Base-by-base conservation (phyloP, 2,329 filamentous ascomycete species). In the Aspergillus flavus region DNA sequence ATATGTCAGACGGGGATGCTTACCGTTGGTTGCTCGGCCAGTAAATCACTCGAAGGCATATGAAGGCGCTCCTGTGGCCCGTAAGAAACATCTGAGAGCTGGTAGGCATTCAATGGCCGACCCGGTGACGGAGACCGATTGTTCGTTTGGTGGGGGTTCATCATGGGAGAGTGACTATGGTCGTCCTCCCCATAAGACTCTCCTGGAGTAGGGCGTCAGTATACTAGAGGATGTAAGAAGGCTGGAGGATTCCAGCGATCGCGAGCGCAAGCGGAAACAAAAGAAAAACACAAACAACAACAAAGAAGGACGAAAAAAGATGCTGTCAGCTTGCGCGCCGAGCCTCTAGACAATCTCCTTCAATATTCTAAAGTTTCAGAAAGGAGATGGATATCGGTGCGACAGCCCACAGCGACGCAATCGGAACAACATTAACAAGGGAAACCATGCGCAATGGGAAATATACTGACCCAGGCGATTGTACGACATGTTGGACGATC, bases 11-110 rank as follows among this genome's bases (percentile, higher is more conserved):
- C n/a, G 11, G 19, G 14, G 36, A 52, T 60, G 28, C 90, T 83
- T 79, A 94, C 91, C 61, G 94, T 94, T 57, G 93, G 92, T 77
- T 97, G 94, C 67, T 94, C 85, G 62, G 91, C 88, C 58, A 98
- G 82, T 62, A 89, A 85, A 79, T 98, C 94, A 72, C 88, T 89
- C 1, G 80, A 80, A 63, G 89, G 91, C 75, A 93, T 92, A 69
- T 91, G 87, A 57, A 94, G 81, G 64, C 88, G 88, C 55, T 81
- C 77, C 64, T 81, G 84, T 39, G 79, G 78, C 59, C 81, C 83
- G 75, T 92, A 94, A 10, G 89, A 88, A 68, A 89, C 87, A 76
- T 96, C 91, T 52, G 95, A 90, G 54, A 96, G 85, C 75, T 96
- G 91, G 77, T 97, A 96, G 68, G 89, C 87, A 70, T 90, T 87